Percentiles rank a stretch among this genome's conserved stretches.
These are phyloP conservation scores for Sarcocystis neurona DNA, from an alignment of 169 alveolate genomes.

Conservation along the genomic window DNA sequence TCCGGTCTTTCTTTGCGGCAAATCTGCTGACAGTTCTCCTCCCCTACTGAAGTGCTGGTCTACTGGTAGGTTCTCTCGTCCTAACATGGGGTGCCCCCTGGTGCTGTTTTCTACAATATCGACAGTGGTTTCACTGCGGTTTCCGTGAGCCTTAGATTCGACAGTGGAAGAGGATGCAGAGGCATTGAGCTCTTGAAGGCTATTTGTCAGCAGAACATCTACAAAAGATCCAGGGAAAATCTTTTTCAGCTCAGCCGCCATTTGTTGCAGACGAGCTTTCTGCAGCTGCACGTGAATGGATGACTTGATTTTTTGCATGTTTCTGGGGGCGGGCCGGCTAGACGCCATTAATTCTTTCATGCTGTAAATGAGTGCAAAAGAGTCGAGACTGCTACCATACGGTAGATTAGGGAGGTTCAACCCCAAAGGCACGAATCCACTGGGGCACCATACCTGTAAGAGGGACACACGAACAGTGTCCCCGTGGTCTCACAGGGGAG, in stretches of 20 bases:
- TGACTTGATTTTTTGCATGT: neutral
- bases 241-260: neutral
- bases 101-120: too few species aligned
- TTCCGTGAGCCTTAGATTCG: too few species aligned
- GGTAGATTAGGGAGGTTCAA: conserved; percentile 15
- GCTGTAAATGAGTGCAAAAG: neutral
- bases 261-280: neutral
- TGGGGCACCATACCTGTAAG: conserved; percentile 16
- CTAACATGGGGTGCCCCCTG: too few species aligned
- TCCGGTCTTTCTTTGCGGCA: too few species aligned
- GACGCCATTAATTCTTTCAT: neutral
- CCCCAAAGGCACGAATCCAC: conserved; percentile 3
- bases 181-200: neutral
- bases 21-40: too few species aligned
- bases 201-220: neutral
- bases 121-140: too few species aligned
- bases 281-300: neutral
- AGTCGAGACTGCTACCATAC: conserved; percentile 14
- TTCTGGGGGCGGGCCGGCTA: neutral
- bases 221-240: conserved; percentile 11
- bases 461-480: neutral
- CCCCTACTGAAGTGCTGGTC: too few species aligned
- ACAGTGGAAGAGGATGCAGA: neutral
- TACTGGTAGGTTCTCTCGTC: too few species aligned
- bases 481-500: too few species aligned